Evolutionary conservation across 1,284 basidiomycete genomes (phyloP).

Genomic region (Malassezia globosa): DNA sequence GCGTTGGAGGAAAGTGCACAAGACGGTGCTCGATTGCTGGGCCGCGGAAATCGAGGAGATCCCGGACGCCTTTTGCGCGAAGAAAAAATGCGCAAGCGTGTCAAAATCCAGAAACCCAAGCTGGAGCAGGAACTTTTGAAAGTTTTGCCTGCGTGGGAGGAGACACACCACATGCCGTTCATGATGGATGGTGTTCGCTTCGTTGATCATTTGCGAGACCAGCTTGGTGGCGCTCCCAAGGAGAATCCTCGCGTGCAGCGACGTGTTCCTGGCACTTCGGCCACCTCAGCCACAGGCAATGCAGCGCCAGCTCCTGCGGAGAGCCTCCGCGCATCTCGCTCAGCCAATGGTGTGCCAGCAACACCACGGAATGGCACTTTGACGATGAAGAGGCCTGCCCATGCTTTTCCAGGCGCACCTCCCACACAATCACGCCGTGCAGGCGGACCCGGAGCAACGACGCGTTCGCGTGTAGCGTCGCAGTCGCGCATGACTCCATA

Average conservation of each 20-base stretch:
- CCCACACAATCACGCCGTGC: background rate
- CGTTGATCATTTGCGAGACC: conserved; percentile 57
- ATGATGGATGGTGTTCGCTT: conserved; percentile 74
- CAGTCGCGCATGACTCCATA: conserved; percentile 5
- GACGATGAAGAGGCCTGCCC: background rate
- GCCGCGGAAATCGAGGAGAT: conserved; percentile 56
- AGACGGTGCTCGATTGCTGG: conserved; percentile 47
- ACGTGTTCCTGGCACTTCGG: background rate
- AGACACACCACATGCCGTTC: conserved; percentile 64
- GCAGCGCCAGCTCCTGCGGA: no score
- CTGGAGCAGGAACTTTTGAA: conserved; percentile 68
- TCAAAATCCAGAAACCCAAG: conserved; percentile 84
- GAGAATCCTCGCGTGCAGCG: conserved; percentile 19
- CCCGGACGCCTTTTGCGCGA: conserved; percentile 61
- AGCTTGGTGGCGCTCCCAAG: conserved; percentile 28
- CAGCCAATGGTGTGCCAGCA: conserved; percentile 1
- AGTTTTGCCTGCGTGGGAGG: conserved; percentile 77
- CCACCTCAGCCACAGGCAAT: no score
- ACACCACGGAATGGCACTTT: background rate
- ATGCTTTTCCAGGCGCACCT: background rate
- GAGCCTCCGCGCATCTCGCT: conserved; percentile 1
- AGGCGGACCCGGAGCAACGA: background rate
- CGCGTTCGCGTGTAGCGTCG: background rate
- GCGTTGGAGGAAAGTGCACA: conserved; percentile 63
- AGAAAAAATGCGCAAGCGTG: conserved; percentile 93